Evolutionary conservation across 2,329 filamentous ascomycete genomes (phyloP), one percentile per base, ranked within the genome.

Genomic region (Hypoxylon sp.): DNA sequence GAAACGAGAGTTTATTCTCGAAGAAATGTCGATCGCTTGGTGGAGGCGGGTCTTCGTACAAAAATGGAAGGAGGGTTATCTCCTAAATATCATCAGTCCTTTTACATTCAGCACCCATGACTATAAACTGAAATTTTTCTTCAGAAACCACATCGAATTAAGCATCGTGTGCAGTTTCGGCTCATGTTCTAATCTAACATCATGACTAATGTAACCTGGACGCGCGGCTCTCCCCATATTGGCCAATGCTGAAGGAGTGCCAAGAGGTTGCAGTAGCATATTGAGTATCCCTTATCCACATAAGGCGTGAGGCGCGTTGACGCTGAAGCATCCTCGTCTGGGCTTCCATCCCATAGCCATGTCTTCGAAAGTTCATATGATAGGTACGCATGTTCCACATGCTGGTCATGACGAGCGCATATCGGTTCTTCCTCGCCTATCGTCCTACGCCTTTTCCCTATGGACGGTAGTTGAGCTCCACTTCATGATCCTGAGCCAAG

Each of bases 211-310:
- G 56, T 59, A 56, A 59, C 56, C 20, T 50, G 34, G 49, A 56
- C 56, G 52, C 56, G 52, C 52, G 52, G 52, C 52, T 56, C 49
- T n/a, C 52, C 38, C 36, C 38, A 50, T 47, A 42, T 25, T 34
- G 13, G 32, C 37, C 41, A 56, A 47, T 52, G 35, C 38, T 37
- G 51, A 44, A 29, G 34, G 12, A 23, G 32, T 27, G 56, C 56
- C 56, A 59, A 59, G 56, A 55, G 29, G 41, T 56, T 44, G 38
- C 42, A 46, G 37, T 53, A 26, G 42, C 44, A 53, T 45, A 26
- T 32, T 37, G 12, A 50, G 32, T 56, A 25, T 32, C 36, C 20
- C 42, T 21, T 47, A 37, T 27, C 30, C 27, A 46, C 49, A 36
- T 43, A 51, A 48, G 45, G 45, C 52, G 38, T 26, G 27, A 34